Base-by-base conservation (phyloP, 1,284 basidiomycete species). In the Ustilago vetiveriae region DNA sequence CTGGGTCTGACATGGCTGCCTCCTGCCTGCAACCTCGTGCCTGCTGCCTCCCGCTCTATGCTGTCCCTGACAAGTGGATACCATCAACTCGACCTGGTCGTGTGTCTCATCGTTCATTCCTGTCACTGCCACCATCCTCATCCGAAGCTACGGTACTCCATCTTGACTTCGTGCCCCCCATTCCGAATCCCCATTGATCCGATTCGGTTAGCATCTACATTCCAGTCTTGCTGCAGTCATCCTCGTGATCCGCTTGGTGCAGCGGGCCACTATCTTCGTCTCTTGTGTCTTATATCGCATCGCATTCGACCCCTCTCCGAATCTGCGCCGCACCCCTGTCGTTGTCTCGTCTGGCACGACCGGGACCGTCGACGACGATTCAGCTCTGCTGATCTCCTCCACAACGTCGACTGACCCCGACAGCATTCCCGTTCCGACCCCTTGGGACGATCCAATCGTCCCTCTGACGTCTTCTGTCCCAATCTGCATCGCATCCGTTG, bases 341-440 rank as follows among this genome's bases (percentile, higher is more conserved):
- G n/a, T n/a, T n/a, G n/a, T 33, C 42, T 14, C 14, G 30, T 29
- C 13, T 6, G 7, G 13, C 6, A 24, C 22, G 17, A 35, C 10
- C 21, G 7, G 19, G 6, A 29, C 6, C 7, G 27, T 29, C 13
- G 27, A 29, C 27, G 7, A 29, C 27, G 7, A 7, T 13, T 29
- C 30, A 13, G 6, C 6, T 3, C 17, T 16, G 19, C 44, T 26
- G 16, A 14, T 24, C 6, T 4, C 23, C 3, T 27, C 26, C 45
- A 38, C 29, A 24, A 10, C 44, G 37, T 29, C 45, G 17, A n/a
- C 45, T 47, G 45, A 47, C 41, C 38, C 23, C 35, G 14, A 10
- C 43, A 14, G 21, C 58, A 62, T 62, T 62, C 58, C 47, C 58
- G 42, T 51, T 63, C 59, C 52, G 43, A 50, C 32, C 48, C 52